Percentiles rank a stretch among this genome's conserved stretches.
Evolutionary conservation across 2,329 filamentous ascomycete species (phyloP).

Genomic region (Neobulgaria alba): DNA sequence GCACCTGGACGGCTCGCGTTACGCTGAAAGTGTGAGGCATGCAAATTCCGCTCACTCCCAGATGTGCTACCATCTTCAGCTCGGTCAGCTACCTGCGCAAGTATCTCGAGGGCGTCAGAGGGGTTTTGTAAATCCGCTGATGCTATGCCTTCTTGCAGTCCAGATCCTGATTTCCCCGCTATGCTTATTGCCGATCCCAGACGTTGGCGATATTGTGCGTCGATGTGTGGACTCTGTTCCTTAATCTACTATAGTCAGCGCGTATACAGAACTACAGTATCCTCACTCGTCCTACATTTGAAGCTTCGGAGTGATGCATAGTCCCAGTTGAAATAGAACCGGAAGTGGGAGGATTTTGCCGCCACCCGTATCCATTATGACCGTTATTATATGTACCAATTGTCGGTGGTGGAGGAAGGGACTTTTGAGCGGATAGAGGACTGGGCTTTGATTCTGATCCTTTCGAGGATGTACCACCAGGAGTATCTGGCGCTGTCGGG

Average conservation of each 20-base stretch:
- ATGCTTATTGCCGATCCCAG: slow-evolving; percentile 15
- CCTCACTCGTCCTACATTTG: too few relatives aligned
- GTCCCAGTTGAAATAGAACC: too few relatives aligned
- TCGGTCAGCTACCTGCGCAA: slow-evolving; percentile 26
- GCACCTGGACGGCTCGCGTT: too few relatives aligned
- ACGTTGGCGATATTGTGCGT: slow-evolving; percentile 11
- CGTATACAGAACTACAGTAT: too few relatives aligned
- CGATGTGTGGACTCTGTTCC: slow-evolving; percentile 1
- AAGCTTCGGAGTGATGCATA: too few relatives aligned
- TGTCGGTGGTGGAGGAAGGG: slow-evolving; percentile 3
- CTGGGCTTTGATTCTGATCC: slow-evolving; percentile 6
- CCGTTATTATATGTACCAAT: slow-evolving; percentile 17
- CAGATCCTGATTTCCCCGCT: slow-evolving; percentile 10
- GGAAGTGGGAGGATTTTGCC: slow-evolving; percentile 10
- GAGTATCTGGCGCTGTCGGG: slow-evolving; percentile 2
- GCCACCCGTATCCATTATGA: slow-evolving; percentile 14
- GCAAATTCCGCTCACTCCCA: slow-evolving; percentile 17
- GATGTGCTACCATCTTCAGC: slow-evolving; percentile 22
- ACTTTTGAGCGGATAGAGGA: slow-evolving; percentile 8
- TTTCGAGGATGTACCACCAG: background rate
- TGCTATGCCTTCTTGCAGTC: slow-evolving; percentile 23
- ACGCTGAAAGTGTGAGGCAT: too few relatives aligned
- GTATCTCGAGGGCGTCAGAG: slow-evolving; percentile 27
- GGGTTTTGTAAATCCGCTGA: slow-evolving; percentile 28
- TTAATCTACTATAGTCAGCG: too few relatives aligned